Conservation (phyloP, 2,329 filamentous ascomycete genomes). For the Keithomyces neogunnii region DNA sequence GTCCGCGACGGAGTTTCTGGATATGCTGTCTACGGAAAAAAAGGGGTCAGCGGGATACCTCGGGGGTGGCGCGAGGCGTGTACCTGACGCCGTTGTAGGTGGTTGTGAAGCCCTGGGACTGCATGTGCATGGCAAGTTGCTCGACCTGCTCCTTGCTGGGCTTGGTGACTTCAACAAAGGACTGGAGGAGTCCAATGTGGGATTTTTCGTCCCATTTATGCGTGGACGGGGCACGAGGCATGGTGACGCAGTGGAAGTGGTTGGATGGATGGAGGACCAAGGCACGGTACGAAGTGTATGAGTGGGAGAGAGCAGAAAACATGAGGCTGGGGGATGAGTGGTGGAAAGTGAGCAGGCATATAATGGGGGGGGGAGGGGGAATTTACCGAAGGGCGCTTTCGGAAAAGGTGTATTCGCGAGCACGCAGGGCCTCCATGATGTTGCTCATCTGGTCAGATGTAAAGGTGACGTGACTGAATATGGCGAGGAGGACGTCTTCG, state of each 20-base stretch:
- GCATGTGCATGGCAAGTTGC: slow-evolving; percentile 22
- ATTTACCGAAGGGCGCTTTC: slow-evolving; percentile 32
- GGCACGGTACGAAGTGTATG: neutral
- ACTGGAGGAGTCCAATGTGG: slow-evolving; percentile 30
- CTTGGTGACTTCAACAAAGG: slow-evolving; percentile 26
- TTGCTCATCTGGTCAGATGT: slow-evolving; percentile 21
- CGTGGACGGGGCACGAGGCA: neutral
- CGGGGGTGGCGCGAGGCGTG: slow-evolving; percentile 10
- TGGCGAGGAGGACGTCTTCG: slow-evolving; percentile 32
- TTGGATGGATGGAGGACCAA: neutral
- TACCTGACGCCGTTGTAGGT: slow-evolving; percentile 32
- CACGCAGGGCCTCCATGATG: slow-evolving; percentile 28
- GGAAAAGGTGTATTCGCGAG: slow-evolving; percentile 31
- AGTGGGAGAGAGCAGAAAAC: neutral
- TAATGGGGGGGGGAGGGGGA: slow-evolving; percentile 1
- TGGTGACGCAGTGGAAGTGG: neutral
- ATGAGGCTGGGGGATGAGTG: neutral
- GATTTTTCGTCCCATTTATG: slow-evolving; percentile 24
- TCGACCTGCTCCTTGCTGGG: slow-evolving; percentile 25
- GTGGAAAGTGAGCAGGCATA: slow-evolving; percentile 1
- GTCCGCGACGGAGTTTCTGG: slow-evolving; percentile 34
- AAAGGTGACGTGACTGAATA: slow-evolving; percentile 29
- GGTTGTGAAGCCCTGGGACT: slow-evolving; percentile 28
- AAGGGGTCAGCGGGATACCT: neutral
- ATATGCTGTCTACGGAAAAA: slow-evolving; percentile 32